phyloP scores from a whole-genome alignment of 441 rosid species.

The Populus trichocarpa region DNA sequence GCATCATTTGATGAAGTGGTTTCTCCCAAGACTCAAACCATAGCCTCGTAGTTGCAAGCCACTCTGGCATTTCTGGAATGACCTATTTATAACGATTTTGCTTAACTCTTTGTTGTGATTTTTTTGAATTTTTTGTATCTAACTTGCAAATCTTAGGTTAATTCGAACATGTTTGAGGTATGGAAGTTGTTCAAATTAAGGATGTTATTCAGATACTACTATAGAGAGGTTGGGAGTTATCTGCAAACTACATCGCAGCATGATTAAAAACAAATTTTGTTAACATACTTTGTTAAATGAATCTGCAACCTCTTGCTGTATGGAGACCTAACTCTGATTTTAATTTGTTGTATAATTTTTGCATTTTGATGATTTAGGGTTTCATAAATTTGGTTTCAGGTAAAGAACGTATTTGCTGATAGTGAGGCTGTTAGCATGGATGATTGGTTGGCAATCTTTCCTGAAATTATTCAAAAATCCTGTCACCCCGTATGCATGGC shows the following conservation, averaged over 20 bases:
- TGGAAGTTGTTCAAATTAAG: not conserved
- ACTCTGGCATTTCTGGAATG: not conserved
- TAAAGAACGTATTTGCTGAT: constrained; percentile 32
- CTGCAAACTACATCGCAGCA: not conserved
- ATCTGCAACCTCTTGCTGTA: not conserved
- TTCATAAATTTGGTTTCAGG: constrained; percentile 43
- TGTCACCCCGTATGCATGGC: constrained; percentile 48
- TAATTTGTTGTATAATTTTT: constrained; percentile 3
- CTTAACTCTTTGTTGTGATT: not conserved
- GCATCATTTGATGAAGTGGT: not conserved
- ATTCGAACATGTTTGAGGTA: not conserved
- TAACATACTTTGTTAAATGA: not conserved
- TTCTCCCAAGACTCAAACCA: not conserved
- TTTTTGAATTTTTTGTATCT: not conserved
- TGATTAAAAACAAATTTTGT: not conserved
- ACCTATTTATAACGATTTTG: not conserved
- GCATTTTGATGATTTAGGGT: constrained; percentile 18
- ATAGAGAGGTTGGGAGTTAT: not conserved
- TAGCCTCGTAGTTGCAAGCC: not conserved
- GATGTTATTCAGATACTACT: not conserved
- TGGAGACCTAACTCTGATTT: not conserved
- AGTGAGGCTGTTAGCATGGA: constrained; percentile 32
- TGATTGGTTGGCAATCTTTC: constrained; percentile 51
- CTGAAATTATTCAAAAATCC: constrained; percentile 47
- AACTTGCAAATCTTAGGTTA: not conserved